phyloP scores from a whole-genome alignment of 441 rosid species.

The Oxalis stricta region DNA sequence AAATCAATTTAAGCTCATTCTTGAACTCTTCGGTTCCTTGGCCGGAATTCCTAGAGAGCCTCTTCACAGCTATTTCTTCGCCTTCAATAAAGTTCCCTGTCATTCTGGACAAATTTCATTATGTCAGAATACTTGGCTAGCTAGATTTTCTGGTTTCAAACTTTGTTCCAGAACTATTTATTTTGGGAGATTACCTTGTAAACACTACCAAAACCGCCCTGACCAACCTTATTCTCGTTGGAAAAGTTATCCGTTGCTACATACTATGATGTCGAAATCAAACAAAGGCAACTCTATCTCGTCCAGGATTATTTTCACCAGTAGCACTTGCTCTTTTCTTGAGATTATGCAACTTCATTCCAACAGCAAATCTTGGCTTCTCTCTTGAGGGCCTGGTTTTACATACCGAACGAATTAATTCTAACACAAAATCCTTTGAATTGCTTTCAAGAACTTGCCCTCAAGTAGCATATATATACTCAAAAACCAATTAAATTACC shows the following conservation, averaged over 20 bases:
- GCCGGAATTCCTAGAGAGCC: constrained; percentile 36
- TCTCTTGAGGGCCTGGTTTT: constrained; percentile 29
- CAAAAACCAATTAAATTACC: too few relatives aligned
- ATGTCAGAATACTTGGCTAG: not conserved
- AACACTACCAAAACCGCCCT: constrained; percentile 72
- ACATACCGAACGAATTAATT: too few relatives aligned
- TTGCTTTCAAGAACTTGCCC: too few relatives aligned
- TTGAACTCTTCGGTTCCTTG: constrained; percentile 50
- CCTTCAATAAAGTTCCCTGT: constrained; percentile 54
- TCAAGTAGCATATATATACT: too few relatives aligned
- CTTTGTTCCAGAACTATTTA: not conserved
- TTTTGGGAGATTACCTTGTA: constrained; percentile 39
- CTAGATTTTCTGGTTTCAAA: not conserved
- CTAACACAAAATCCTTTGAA: too few relatives aligned
- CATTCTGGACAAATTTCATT: constrained; percentile 4
- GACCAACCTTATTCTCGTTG: constrained; percentile 41
- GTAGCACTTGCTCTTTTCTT: constrained; percentile 39
- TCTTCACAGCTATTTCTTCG: constrained; percentile 37
- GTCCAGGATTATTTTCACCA: constrained; percentile 28
- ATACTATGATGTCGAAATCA: constrained; percentile 35
- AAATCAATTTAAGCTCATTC: constrained; percentile 39
- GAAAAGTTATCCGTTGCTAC: constrained; percentile 45
- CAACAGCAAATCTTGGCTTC: constrained; percentile 50
- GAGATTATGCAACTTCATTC: constrained; percentile 45
- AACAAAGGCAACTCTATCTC: constrained; percentile 58